Percentiles rank a stretch among this genome's conserved stretches.
These are phyloP conservation scores for Microcera coccophila DNA, from an alignment of 2,329 filamentous ascomycete genomes.

Conservation along the genomic window DNA sequence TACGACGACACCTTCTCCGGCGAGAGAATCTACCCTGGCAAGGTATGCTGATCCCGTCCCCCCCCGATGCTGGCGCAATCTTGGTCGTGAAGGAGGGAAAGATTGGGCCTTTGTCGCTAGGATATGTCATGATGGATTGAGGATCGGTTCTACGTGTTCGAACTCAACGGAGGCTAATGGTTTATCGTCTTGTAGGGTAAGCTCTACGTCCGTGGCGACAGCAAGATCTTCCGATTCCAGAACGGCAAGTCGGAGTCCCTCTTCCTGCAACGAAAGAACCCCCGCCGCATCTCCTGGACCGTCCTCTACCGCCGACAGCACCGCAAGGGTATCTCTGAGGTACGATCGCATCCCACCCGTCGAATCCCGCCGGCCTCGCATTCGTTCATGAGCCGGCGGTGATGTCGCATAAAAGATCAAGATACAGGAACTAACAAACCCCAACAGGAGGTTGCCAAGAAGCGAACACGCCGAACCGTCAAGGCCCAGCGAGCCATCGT, in stretches of 20 bases:
- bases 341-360: conserved; percentile 50
- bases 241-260: conserved; percentile 99
- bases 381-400: background rate
- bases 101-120: background rate
- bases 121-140: background rate
- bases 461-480: conserved; percentile 95
- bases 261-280: conserved; percentile 99
- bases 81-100: background rate
- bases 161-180: conserved; percentile 28
- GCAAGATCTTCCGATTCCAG: conserved; percentile 99
- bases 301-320: conserved; percentile 97
- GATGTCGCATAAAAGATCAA: conserved; percentile 9
- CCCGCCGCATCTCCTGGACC: conserved; percentile 98
- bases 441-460: conserved; percentile 96
- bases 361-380: background rate
- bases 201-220: conserved; percentile 98
- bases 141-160: background rate
- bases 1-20: conserved; percentile 65
- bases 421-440: conserved; percentile 36
- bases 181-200: conserved; percentile 68
- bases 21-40: conserved; percentile 64
- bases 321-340: conserved; percentile 99
- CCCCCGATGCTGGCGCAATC: conserved; percentile 17
- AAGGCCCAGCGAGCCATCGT: conserved; percentile 99
- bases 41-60: conserved; percentile 48